Percentiles rank a stretch among this genome's conserved stretches.
These are phyloP conservation scores for Trichoderma breve DNA, from an alignment of 2,329 filamentous ascomycete genomes.

Conservation along the genomic window DNA sequence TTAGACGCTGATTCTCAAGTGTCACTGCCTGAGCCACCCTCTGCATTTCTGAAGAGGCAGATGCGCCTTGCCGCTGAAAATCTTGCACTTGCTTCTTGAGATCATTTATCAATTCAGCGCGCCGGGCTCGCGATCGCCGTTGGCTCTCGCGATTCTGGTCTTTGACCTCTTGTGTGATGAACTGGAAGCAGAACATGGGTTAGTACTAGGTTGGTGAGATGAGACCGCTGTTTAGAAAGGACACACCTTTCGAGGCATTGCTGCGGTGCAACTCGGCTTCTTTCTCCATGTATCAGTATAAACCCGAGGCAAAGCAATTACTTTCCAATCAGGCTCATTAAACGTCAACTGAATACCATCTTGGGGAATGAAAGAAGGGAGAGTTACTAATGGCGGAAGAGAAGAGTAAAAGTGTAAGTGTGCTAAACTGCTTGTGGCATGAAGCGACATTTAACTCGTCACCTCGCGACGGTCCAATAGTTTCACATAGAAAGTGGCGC, in stretches of 20 bases:
- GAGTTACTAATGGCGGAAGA: neutral
- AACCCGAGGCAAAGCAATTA: neutral
- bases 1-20: slow-evolving; percentile 14
- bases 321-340: neutral
- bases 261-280: neutral
- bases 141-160: slow-evolving; percentile 21
- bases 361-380: neutral
- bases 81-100: slow-evolving; percentile 13
- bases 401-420: neutral
- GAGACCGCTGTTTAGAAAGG: neutral
- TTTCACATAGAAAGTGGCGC: neutral
- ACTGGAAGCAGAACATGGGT: neutral
- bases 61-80: slow-evolving; percentile 14
- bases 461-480: neutral
- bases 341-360: neutral
- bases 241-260: slow-evolving; percentile 9
- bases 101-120: slow-evolving; percentile 16
- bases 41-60: slow-evolving; percentile 19
- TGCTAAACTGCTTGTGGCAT: neutral
- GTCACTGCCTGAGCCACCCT: slow-evolving; percentile 7
- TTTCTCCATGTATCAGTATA: neutral
- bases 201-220: neutral
- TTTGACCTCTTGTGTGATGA: slow-evolving; percentile 4
- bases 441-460: neutral
- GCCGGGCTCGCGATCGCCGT: slow-evolving; percentile 17